phyloP scores from a whole-genome alignment of 1,139 yeast genomes.

The Ogataea hybrid region DNA sequence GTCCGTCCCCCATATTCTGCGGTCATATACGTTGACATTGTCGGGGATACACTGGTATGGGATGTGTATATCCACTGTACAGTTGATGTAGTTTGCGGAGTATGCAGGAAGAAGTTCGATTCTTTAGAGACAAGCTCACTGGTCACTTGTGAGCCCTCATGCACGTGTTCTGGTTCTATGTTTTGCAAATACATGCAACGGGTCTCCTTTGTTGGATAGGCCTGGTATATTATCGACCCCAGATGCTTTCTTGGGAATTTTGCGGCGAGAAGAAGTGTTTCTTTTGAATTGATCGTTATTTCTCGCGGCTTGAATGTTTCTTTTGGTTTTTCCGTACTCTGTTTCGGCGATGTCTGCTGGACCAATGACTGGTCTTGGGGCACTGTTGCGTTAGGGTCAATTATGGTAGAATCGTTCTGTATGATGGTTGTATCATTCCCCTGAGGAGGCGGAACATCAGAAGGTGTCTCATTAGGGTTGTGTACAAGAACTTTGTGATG shows the following conservation, averaged over 20 bases:
- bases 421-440: constrained; percentile 26
- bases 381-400: constrained; percentile 24
- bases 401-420: constrained; percentile 26
- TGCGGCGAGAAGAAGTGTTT: constrained; percentile 45
- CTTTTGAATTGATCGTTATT: constrained; percentile 40
- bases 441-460: constrained; percentile 4
- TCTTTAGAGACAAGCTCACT: constrained; percentile 26
- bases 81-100: constrained; percentile 53
- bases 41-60: constrained; percentile 42
- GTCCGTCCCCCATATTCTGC: constrained; percentile 89
- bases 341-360: constrained; percentile 9
- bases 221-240: constrained; percentile 57
- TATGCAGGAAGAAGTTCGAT: constrained; percentile 42
- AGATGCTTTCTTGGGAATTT: constrained; percentile 49
- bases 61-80: constrained; percentile 61
- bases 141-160: constrained; percentile 26
- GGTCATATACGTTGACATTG: constrained; percentile 41
- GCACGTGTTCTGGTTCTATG: constrained; percentile 34
- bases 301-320: constrained; percentile 20
- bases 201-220: constrained; percentile 26
- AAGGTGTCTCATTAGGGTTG: constrained; percentile 20
- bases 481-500: constrained; percentile 28
- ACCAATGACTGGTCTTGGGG: constrained; percentile 15
- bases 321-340: constrained; percentile 1
- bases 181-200: constrained; percentile 19